Base-by-base conservation (phyloP, 495 filamentous ascomycete genomes). In the Paragyromitra xinjiangensis region DNA sequence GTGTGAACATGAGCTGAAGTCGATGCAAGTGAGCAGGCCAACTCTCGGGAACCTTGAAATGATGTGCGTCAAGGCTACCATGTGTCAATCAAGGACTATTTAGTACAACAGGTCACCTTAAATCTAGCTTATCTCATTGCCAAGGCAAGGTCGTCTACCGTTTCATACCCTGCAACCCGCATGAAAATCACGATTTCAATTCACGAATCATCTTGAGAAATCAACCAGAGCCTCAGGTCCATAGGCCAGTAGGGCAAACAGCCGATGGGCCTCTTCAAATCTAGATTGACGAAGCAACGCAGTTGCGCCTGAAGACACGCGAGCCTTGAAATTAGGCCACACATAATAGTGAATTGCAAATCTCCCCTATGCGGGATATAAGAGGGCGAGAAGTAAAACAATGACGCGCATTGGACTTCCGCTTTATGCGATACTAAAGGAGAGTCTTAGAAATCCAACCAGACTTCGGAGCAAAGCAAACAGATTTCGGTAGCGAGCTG, bases 1-100 rank as follows among this genome's bases (percentile, higher is more conserved):
- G 51, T 74, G 51, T 68, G 64, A 68, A 50, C 55, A 42, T 67
- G 63, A 59, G 50, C 39, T 51, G 53, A 26, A 66, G 61, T 62
- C 14, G 69, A 73, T 73, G 64, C 51, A 44, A 68, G 51, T 59
- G 63, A 50, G 12, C 34, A 42, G 26, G 39, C 62, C 51, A 73
- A 40, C 48, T 19, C 69, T 77, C 69, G 51, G 62, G 53, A 69
- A 74, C 61, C 71, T 51, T 68, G 48, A 72, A 70, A 72, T 64
- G 61, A 77, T 71, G 42, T 76, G 8, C 73, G 48, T 40, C 44
- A 3, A 34, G 29, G 29, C 29, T 26, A 22, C 53, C 29, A 74
- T n/a, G 19, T 6, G 26, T 34, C 37, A 66, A 45, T 24, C 34
- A 40, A 69, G 19, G 37, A 19, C 55, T 59, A 53, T 40, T 55